Evolutionary conservation across 352 stramenopile species (phyloP).

Genomic region (Phytophthora cactorum): DNA sequence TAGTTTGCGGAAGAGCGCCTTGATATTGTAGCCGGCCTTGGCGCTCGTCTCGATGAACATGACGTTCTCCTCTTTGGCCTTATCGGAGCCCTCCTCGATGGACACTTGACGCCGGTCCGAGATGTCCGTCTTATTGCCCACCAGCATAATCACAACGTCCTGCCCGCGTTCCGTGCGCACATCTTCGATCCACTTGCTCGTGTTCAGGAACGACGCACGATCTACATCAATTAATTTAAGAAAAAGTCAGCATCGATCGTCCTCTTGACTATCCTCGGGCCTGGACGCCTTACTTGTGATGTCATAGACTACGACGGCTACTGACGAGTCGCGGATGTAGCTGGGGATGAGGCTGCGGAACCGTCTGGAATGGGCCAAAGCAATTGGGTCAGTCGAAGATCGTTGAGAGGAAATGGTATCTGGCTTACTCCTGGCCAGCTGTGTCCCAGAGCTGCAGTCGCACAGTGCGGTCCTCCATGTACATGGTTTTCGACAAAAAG

Average conservation of each 20-base stretch:
- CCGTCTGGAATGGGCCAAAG: conserved; percentile 46
- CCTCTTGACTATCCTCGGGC: neutral
- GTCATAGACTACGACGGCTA: conserved; percentile 99
- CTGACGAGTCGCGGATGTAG: conserved; percentile 99
- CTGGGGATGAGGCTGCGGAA: conserved; percentile 96
- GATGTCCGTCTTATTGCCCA: conserved; percentile 99
- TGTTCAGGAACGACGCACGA: conserved; percentile 98
- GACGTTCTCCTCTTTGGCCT: conserved; percentile 97
- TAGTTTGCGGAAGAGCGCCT: conserved; percentile 99
- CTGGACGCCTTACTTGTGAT: conserved; percentile 93
- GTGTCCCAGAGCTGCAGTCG: conserved; percentile 99
- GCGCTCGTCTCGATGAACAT: conserved; percentile 99
- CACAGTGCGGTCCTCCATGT: conserved; percentile 98
- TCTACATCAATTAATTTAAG: conserved; percentile 48
- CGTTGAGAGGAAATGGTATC: neutral
- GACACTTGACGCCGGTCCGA: conserved; percentile 96
- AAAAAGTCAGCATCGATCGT: neutral
- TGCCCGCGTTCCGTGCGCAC: conserved; percentile 97
- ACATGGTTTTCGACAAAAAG: conserved; percentile 99
- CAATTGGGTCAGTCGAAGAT: conserved; percentile 9
- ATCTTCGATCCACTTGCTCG: conserved; percentile 99
- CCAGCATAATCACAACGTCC: conserved; percentile 99
- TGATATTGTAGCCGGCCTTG: conserved; percentile 99
- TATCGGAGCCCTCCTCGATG: conserved; percentile 98
- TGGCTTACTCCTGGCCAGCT: conserved; percentile 94